phyloP scores from a whole-genome alignment of 345 rosid species.

The Dimocarpus longan region DNA sequence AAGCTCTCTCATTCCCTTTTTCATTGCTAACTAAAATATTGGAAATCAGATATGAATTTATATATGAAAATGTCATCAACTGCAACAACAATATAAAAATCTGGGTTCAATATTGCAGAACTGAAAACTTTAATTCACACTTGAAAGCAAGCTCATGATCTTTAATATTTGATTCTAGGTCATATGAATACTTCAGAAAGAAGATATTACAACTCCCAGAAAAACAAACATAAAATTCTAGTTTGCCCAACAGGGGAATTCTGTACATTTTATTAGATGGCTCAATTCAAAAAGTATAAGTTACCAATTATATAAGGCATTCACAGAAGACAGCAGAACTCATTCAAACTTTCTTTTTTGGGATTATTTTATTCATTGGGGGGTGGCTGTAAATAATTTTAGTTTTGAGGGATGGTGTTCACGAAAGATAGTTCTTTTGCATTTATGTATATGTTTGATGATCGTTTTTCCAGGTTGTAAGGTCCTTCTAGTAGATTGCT shows the following conservation, averaged over 20 bases:
- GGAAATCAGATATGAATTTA: conserved; percentile 33
- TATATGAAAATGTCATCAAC: conserved; percentile 15
- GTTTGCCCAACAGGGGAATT: background rate
- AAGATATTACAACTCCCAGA: background rate
- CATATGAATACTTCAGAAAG: background rate
- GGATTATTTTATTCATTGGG: background rate
- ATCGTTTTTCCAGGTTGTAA: background rate
- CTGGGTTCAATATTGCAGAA: background rate
- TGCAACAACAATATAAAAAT: background rate
- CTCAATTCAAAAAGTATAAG: background rate
- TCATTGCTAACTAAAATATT: conserved; percentile 57
- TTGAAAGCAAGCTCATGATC: background rate
- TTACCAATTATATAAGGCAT: background rate
- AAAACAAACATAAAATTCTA: background rate
- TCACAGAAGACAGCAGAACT: background rate
- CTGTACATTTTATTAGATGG: background rate
- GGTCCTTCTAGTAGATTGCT: background rate
- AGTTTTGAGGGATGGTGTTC: background rate
- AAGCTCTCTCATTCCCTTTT: conserved; percentile 51
- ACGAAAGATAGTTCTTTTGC: background rate
- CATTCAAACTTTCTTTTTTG: background rate
- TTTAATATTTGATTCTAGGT: background rate
- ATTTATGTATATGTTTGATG: background rate
- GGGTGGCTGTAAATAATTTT: background rate
- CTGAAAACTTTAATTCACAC: background rate